These are phyloP conservation scores for Colletotrichum karsti DNA, from an alignment of 2,329 filamentous ascomycete species.

Conservation along the genomic window DNA sequence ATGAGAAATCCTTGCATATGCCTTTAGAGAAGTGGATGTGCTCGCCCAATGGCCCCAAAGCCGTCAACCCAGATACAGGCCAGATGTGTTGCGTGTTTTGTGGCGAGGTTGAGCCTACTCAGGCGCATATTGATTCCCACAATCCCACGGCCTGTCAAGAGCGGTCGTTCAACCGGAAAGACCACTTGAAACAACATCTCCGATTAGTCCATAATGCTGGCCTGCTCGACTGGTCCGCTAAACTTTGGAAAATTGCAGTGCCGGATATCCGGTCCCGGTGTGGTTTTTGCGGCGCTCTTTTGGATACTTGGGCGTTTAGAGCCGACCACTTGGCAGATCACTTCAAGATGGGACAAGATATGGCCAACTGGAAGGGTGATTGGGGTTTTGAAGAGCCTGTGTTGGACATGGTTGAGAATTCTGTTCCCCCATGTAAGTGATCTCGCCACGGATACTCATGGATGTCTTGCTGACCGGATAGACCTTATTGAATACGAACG, in stretches of 20 bases:
- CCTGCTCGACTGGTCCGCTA: neutral
- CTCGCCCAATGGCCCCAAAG: slow-evolving; percentile 28
- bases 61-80: slow-evolving; percentile 40
- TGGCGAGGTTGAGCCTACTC: slow-evolving; percentile 38
- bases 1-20: slow-evolving; percentile 57
- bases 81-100: slow-evolving; percentile 47
- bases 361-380: slow-evolving; percentile 49
- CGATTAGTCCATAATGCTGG: slow-evolving; percentile 6
- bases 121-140: slow-evolving; percentile 44
- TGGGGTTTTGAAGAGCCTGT: slow-evolving; percentile 46
- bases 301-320: slow-evolving; percentile 43
- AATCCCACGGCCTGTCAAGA: slow-evolving; percentile 57
- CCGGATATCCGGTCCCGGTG: slow-evolving; percentile 37
- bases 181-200: slow-evolving; percentile 53
- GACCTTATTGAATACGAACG: slow-evolving; percentile 26
- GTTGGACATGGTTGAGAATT: slow-evolving; percentile 45
- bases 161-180: slow-evolving; percentile 52
- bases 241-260: neutral
- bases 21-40: slow-evolving; percentile 58
- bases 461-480: neutral
- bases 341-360: slow-evolving; percentile 46
- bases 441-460: too few relatives aligned
- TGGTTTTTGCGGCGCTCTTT: slow-evolving; percentile 44
- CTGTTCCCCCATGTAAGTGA: slow-evolving; percentile 42
- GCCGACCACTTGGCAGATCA: slow-evolving; percentile 47